Percentiles rank a stretch among this genome's conserved stretches.
phyloP scores from a whole-genome alignment of 2,329 filamentous ascomycete species.

The Trichoderma polysporum region DNA sequence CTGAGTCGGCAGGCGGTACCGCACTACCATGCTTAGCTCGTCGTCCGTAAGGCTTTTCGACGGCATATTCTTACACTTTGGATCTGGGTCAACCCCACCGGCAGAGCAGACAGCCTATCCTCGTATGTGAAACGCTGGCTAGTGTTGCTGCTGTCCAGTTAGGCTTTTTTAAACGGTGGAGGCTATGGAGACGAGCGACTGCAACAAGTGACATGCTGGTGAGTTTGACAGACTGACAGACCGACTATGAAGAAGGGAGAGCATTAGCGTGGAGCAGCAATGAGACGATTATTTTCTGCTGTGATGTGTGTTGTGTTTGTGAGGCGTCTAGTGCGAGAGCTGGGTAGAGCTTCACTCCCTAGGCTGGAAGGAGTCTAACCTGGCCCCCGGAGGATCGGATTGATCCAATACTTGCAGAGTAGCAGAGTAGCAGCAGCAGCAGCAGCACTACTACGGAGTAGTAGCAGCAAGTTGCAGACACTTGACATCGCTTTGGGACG shows the following conservation, averaged over 20 bases:
- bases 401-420: background rate
- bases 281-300: background rate
- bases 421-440: background rate
- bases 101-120: background rate
- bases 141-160: background rate
- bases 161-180: constrained; percentile 16
- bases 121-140: constrained; percentile 9
- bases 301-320: background rate
- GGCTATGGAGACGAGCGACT: constrained; percentile 12
- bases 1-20: background rate
- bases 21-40: background rate
- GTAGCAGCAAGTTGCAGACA: background rate
- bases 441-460: background rate
- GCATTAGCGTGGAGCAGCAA: background rate
- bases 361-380: constrained; percentile 2
- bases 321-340: background rate
- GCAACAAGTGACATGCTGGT: background rate
- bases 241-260: background rate
- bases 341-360: background rate
- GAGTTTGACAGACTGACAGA: background rate
- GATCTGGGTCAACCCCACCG: constrained; percentile 10
- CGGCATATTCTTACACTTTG: constrained; percentile 12
- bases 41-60: constrained; percentile 14
- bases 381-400: background rate
- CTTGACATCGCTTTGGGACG: background rate